Percentiles rank a stretch among this genome's conserved stretches.
These are phyloP conservation scores for Spizellomyces sp. DNA, from an alignment of 192 early-diverging fungal genomes.

Conservation along the genomic window DNA sequence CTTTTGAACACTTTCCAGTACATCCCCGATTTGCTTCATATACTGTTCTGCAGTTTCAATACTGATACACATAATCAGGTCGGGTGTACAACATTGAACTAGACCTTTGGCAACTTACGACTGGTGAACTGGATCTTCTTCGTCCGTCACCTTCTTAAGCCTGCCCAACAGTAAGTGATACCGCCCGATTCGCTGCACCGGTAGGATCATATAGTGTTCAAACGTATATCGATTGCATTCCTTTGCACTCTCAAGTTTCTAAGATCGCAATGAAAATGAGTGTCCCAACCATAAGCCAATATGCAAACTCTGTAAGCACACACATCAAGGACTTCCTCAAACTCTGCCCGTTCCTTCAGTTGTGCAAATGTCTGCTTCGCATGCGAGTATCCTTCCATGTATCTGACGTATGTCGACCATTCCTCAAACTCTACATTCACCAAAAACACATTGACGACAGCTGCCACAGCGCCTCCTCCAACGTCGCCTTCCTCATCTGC, in stretches of 20 bases:
- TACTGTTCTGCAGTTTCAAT: constrained; percentile 37
- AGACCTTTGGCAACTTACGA: background rate
- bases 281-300: background rate
- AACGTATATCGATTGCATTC: constrained; percentile 30
- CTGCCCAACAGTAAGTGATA: constrained; percentile 33
- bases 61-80: background rate
- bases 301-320: background rate
- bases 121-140: constrained; percentile 23
- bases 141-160: constrained; percentile 27
- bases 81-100: background rate
- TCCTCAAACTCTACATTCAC: constrained; percentile 32
- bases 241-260: constrained; percentile 33
- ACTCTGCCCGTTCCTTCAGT: constrained; percentile 12
- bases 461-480: constrained; percentile 21
- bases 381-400: constrained; percentile 27
- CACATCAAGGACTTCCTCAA: constrained; percentile 4
- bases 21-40: constrained; percentile 39
- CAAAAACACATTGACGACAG: constrained; percentile 32
- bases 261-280: background rate
- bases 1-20: constrained; percentile 30
- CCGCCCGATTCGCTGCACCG: constrained; percentile 32
- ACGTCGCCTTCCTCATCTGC: constrained; percentile 4
- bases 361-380: constrained; percentile 16
- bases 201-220: constrained; percentile 35
- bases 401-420: constrained; percentile 28